phyloP scores from a whole-genome alignment of 148 eudicot genomes.

The Arctostaphylos glauca region DNA sequence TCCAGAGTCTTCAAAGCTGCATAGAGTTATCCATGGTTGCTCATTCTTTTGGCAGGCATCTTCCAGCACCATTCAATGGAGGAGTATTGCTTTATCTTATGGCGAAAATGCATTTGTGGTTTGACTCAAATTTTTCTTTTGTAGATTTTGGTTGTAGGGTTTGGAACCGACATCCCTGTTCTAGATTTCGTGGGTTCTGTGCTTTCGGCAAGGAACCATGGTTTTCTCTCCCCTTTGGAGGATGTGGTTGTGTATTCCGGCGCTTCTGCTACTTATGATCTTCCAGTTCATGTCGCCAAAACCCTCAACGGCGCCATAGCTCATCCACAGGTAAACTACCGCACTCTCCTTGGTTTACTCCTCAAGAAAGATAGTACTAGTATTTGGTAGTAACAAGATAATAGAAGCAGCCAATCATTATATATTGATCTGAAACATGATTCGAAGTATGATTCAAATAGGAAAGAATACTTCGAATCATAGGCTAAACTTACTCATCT shows the following conservation, averaged over 20 bases:
- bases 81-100: not conserved
- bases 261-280: conserved; percentile 89
- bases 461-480: not conserved
- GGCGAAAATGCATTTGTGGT: not conserved
- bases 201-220: conserved; percentile 82
- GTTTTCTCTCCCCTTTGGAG: conserved; percentile 66
- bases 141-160: conserved; percentile 85
- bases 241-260: conserved; percentile 82
- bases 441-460: too few relatives aligned
- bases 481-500: not conserved
- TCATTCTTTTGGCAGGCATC: too few relatives aligned
- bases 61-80: not conserved
- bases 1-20: too few relatives aligned
- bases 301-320: conserved; percentile 51
- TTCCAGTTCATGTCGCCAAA: conserved; percentile 62
- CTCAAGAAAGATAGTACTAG: too few relatives aligned
- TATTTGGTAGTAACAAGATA: too few relatives aligned
- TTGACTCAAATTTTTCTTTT: conserved; percentile 13
- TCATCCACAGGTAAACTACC: conserved; percentile 95
- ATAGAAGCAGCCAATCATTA: too few relatives aligned
- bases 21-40: too few relatives aligned
- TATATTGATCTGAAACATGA: too few relatives aligned
- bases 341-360: too few relatives aligned
- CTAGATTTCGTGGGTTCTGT: conserved; percentile 81
- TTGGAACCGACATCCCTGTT: conserved; percentile 91